Base-by-base conservation (phyloP, 139 green algal species). In the Pleodorina starrii region DNA sequence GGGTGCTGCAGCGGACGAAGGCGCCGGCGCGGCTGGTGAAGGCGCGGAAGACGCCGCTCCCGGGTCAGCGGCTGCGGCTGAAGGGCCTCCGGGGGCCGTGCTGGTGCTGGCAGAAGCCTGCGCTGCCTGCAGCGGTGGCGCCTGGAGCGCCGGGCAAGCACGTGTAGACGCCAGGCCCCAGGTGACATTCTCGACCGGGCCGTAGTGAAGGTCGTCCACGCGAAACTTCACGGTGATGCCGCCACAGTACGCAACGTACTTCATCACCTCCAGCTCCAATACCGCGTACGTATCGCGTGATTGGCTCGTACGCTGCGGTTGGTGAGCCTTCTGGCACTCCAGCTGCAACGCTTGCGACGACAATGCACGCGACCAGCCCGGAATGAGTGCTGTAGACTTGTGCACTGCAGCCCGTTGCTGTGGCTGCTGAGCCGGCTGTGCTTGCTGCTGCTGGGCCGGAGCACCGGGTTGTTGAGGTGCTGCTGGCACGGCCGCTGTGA, bases 231-330 rank as follows among this genome's bases (percentile, higher is more conserved):
- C 78, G 5, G 93, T 94, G 27, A 94, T 86, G 2, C 93, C 93
- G 6, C 93, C 93, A 63, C 93, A 96, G 76, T 94, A 96, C 27
- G 92, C 93, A 42, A 94, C 92, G 84, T 93, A 96, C 86, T 94
- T 96, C 93, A 96, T 94, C 9, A 94, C 91, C 88, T 96, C 93
- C 76, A 96, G 91, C 81, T 96, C 93, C 88, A 96, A 87, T 23
- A 96, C 91, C 5, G 82, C 93, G 46, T 91, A 91, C 32, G 84
- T 89, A 46, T 93, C 90, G 6, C 79, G 69, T 11, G 79, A 6
- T 60, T 84, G 57, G 43, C 40, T 42, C 27, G 48, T 76, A 35
- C 89, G 85, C 60, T 63, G 85, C 27, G 89, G 91, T 66, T 96
- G 87, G 29, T 73, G 84, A 5, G 93, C 91, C 43, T 92, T 93